phyloP scores from a whole-genome alignment of 768 basidiomycete species.

The Suillus placidus region DNA sequence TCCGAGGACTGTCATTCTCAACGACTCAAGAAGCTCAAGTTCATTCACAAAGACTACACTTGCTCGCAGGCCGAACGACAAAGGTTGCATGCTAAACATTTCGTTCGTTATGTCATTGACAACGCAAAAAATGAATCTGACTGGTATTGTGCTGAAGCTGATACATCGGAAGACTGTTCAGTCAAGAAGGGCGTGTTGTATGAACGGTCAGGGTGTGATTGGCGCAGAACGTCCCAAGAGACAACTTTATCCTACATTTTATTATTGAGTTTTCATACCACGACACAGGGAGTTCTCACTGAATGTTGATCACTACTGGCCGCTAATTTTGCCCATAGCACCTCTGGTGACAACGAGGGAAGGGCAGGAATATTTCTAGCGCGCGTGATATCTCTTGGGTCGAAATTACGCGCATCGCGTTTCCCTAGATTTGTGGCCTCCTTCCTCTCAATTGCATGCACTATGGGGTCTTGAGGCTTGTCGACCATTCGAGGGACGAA shows the following conservation, averaged over 20 bases:
- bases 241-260: conserved; percentile 46
- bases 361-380: not conserved
- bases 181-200: conserved; percentile 63
- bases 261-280: not conserved
- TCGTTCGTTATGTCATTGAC: conserved; percentile 9
- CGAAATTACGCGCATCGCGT: not conserved
- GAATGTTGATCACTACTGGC: conserved; percentile 9
- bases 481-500: conserved; percentile 68
- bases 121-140: conserved; percentile 37
- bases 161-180: conserved; percentile 58
- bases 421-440: conserved; percentile 1
- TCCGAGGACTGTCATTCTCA: conserved; percentile 64
- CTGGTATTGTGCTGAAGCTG: conserved; percentile 62
- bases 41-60: conserved; percentile 49
- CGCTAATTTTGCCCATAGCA: conserved; percentile 25
- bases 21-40: conserved; percentile 50
- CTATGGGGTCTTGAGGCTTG: conserved; percentile 77
- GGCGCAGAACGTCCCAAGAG: conserved; percentile 66
- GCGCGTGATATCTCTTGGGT: not conserved
- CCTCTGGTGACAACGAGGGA: not conserved
- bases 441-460: conserved; percentile 51
- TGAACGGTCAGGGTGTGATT: conserved; percentile 33
- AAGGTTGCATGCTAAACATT: conserved; percentile 50
- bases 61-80: conserved; percentile 39
- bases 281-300: conserved; percentile 19